Evolutionary conservation across 345 rosid species (phyloP).

Genomic region (Eucalyptus polyanthemos): DNA sequence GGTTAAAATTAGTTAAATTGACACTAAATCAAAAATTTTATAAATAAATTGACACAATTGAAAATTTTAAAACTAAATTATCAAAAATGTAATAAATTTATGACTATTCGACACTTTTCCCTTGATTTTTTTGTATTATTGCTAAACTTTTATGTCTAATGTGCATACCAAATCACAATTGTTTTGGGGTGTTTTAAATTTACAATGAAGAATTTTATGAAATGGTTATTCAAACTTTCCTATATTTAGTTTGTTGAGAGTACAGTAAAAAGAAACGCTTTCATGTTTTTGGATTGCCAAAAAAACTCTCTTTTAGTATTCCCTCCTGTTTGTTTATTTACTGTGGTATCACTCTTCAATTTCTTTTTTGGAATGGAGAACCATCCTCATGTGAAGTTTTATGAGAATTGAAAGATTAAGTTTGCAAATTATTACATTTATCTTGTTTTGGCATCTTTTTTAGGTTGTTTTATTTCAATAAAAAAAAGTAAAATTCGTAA

Average conservation of each 20-base stretch:
- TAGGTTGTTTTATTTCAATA: too few species aligned
- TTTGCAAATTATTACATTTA: too few species aligned
- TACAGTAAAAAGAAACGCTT: not conserved
- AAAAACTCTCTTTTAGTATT: not conserved
- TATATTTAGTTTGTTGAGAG: not conserved
- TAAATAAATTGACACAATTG: too few species aligned
- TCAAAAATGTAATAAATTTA: too few species aligned
- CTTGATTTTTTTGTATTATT: too few species aligned
- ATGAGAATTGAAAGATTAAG: not conserved
- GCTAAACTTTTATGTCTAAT: not conserved
- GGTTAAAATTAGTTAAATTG: too few species aligned
- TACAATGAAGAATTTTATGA: too few species aligned
- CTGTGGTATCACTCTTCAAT: not conserved
- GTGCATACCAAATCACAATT: not conserved
- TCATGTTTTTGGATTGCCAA: not conserved
- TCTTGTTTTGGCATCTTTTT: too few species aligned
- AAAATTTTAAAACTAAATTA: too few species aligned
- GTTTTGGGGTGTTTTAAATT: not conserved
- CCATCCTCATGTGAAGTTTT: not conserved
- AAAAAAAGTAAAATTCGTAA: too few species aligned
- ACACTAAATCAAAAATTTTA: too few species aligned
- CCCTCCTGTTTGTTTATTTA: not conserved
- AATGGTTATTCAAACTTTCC: not conserved
- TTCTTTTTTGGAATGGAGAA: not conserved
- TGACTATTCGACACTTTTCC: too few species aligned